A percentile compares a stretch with the other conserved stretches of the same genome.
Conservation (phyloP, 2,329 filamentous ascomycete species). For the Tympanopsis confertula region DNA sequence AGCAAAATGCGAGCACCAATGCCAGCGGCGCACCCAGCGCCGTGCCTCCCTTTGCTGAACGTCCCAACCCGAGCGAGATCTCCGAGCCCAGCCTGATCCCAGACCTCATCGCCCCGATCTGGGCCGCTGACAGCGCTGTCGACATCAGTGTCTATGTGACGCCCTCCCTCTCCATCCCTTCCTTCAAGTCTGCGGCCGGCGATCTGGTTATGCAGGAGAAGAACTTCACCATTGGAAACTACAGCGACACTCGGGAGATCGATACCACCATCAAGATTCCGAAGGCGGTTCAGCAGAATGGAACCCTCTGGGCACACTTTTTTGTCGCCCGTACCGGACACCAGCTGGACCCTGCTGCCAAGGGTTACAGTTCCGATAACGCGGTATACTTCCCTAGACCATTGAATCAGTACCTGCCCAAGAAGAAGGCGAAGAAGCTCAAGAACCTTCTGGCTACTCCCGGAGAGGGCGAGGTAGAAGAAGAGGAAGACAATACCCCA, state of each 20-base stretch:
- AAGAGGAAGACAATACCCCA: constrained; percentile 19
- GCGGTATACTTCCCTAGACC: constrained; percentile 51
- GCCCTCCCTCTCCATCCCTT: constrained; percentile 40
- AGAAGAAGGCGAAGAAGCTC: constrained; percentile 54
- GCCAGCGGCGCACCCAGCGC: not conserved
- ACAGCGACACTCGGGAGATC: constrained; percentile 45
- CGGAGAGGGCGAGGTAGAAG: constrained; percentile 25
- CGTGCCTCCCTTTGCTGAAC: not conserved
- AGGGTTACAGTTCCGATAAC: constrained; percentile 40
- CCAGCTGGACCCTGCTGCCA: constrained; percentile 41
- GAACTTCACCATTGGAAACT: constrained; percentile 46
- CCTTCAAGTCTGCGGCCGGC: constrained; percentile 32
- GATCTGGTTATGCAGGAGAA: constrained; percentile 50
- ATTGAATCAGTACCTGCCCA: constrained; percentile 50
- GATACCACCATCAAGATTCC: constrained; percentile 48
- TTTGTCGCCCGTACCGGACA: constrained; percentile 47
- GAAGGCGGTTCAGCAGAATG: constrained; percentile 49
- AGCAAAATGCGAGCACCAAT: not conserved
- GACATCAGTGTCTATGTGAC: constrained; percentile 55
- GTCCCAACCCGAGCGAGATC: not conserved
- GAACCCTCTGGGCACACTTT: constrained; percentile 56
- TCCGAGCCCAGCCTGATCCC: constrained; percentile 20
- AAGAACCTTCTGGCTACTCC: constrained; percentile 45
- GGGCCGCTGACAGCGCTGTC: constrained; percentile 42
- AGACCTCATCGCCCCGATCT: constrained; percentile 44